Evolutionary conservation across 2,329 filamentous ascomycete species (phyloP).

Genomic region (Botryotinia globosa): DNA sequence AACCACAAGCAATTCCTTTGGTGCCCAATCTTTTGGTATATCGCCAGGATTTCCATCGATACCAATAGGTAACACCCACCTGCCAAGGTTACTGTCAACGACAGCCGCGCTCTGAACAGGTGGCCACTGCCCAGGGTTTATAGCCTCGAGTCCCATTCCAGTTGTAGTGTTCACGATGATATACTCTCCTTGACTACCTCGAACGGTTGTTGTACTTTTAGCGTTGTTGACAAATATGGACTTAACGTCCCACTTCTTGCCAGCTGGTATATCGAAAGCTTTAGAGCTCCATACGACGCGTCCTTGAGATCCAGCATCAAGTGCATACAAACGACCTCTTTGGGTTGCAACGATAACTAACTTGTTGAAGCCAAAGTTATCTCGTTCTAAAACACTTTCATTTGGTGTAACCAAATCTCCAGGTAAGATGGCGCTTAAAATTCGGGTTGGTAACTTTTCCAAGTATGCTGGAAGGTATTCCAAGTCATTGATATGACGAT

Average conservation of each 20-base stretch:
- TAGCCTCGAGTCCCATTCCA: slow-evolving; percentile 49
- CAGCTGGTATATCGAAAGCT: slow-evolving; percentile 55
- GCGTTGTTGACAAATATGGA: slow-evolving; percentile 62
- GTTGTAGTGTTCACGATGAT: slow-evolving; percentile 54
- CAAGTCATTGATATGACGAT: slow-evolving; percentile 76
- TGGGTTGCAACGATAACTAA: slow-evolving; percentile 76
- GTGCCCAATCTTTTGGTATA: slow-evolving; percentile 46
- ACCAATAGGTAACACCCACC: slow-evolving; percentile 54
- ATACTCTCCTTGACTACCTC: slow-evolving; percentile 54
- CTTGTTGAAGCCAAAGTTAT: slow-evolving; percentile 87
- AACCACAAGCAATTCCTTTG: slow-evolving; percentile 55
- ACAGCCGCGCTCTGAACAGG: slow-evolving; percentile 49
- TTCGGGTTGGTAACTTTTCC: slow-evolving; percentile 62
- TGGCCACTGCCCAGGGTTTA: slow-evolving; percentile 42
- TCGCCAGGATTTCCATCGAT: slow-evolving; percentile 48
- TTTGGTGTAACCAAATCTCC: slow-evolving; percentile 51
- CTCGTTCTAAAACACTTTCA: slow-evolving; percentile 53
- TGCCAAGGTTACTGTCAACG: slow-evolving; percentile 52
- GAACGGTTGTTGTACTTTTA: slow-evolving; percentile 44
- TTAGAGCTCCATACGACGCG: slow-evolving; percentile 72
- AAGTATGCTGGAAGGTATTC: slow-evolving; percentile 73
- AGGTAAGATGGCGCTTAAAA: slow-evolving; percentile 58
- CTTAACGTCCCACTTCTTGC: slow-evolving; percentile 62
- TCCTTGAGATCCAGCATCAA: slow-evolving; percentile 74
- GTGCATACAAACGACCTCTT: slow-evolving; percentile 73